phyloP scores from a whole-genome alignment of 2,329 filamentous ascomycete genomes.

The Colletotrichum godetiae region DNA sequence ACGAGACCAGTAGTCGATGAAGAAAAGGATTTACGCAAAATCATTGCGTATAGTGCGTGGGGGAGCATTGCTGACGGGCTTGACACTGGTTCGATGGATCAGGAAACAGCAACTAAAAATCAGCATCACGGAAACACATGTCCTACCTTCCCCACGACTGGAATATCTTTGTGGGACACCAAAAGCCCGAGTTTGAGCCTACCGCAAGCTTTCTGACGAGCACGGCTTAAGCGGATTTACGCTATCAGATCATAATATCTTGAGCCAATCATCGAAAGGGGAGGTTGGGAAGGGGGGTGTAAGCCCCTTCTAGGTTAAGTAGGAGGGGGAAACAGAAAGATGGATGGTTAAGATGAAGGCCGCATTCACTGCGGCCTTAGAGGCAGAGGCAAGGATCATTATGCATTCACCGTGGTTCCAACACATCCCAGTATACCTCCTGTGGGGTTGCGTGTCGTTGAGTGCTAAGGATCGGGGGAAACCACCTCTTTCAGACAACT shows the following conservation, averaged over 20 bases:
- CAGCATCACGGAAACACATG: neutral
- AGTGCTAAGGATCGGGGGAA: neutral
- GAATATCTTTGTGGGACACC: neutral
- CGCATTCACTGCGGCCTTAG: neutral
- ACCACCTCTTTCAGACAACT: neutral
- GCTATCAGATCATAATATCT: constrained; percentile 20
- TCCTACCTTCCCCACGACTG: neutral
- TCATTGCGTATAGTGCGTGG: neutral
- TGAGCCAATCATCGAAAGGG: constrained; percentile 2
- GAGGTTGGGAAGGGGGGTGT: neutral
- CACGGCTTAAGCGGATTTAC: neutral
- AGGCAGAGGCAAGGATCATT: neutral
- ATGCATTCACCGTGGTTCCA: neutral
- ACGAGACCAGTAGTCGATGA: neutral
- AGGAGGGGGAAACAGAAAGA: neutral
- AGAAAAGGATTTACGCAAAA: neutral
- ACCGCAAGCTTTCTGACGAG: neutral
- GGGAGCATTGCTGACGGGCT: neutral
- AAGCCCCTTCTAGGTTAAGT: neutral
- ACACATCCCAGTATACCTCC: neutral
- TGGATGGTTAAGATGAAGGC: neutral
- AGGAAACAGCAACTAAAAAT: neutral
- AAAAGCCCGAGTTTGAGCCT: neutral
- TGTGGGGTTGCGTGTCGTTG: neutral
- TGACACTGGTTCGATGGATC: neutral